phyloP scores from a whole-genome alignment of 192 early-diverging fungal species.

The Blastocladiella britannica region DNA sequence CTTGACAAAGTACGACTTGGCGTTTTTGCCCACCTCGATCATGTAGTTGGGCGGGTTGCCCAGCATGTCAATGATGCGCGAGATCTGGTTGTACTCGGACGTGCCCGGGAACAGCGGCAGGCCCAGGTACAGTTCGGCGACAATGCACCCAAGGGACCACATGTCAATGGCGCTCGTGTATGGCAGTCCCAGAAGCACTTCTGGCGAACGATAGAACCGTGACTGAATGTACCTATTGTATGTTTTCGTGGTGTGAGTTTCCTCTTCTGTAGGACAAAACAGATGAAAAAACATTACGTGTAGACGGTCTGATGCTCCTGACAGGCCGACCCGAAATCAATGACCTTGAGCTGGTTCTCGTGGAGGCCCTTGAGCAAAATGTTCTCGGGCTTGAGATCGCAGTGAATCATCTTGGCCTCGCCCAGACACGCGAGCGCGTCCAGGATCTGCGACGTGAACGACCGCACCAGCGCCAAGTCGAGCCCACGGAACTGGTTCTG shows the following conservation, averaged over 20 bases:
- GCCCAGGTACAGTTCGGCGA: conserved; percentile 86
- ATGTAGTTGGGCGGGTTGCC: conserved; percentile 76
- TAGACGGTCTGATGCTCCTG: conserved; percentile 86
- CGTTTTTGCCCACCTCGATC: conserved; percentile 79
- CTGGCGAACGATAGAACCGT: conserved; percentile 87
- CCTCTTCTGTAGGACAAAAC: no score
- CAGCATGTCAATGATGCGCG: conserved; percentile 81
- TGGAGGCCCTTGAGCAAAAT: conserved; percentile 67
- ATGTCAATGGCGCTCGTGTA: conserved; percentile 90
- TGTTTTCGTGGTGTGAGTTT: no score
- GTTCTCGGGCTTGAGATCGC: conserved; percentile 97
- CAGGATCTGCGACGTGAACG: conserved; percentile 82
- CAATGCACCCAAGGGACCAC: conserved; percentile 98
- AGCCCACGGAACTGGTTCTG: conserved; percentile 92
- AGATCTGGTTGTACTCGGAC: conserved; percentile 89
- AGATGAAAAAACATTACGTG: no score
- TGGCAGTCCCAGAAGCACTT: conserved; percentile 81
- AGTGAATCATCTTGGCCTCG: conserved; percentile 82
- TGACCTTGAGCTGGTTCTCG: conserved; percentile 59
- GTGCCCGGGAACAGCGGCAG: conserved; percentile 87
- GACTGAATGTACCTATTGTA: conserved; percentile 99
- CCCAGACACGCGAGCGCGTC: conserved; percentile 72
- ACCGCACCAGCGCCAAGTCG: conserved; percentile 76
- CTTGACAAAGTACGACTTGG: conserved; percentile 63
- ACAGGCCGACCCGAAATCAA: conserved; percentile 97